Base-by-base conservation (phyloP, 1,139 yeast genomes). In the Taiozyma sp. region DNA sequence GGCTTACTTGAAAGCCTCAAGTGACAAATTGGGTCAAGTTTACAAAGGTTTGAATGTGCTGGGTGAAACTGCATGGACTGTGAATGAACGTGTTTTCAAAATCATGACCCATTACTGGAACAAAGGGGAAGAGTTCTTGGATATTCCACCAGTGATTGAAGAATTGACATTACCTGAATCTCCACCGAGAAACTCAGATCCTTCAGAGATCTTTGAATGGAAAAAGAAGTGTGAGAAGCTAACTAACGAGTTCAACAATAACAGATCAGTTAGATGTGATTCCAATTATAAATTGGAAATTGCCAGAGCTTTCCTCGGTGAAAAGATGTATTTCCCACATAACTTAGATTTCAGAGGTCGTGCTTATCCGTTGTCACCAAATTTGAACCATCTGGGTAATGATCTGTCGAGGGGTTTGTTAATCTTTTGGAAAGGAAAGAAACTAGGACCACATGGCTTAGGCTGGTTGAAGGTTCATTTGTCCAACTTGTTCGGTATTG, bases 311-410 rank as follows among this genome's bases (percentile, higher is more conserved):
- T 90, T 85, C 61, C 72, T 85, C 42, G 95, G 95, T 24, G 99
- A 93, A 68, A 85, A 88, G 64, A 83, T 93, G 64, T 92, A 83
- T 67, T 89, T 92, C 73, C 98, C 99, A 7, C 97, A 93, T 67
- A 91, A 91, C 62, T 74, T 93, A 50, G 99, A 93, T 68, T 92
- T 92, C 66, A 79, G 99, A 68, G 99, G 99, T 8, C 83, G 99
- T 63, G 97, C 98, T 1, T 93, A 93, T 65, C 98, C 99, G 6
- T 72, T 93, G 46, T 85, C 97, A 1, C 96, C 96, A 2, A 83
- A 81, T 61, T 73, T 82, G 57, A 81, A 80, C 55, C 98, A 93
- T 69, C 74, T 93, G 59, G 98, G 98, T 57, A 88, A 88, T 64
- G 99, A 93, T 70, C 73, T 92, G 72, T 85, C 96, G 40, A 80